These are phyloP conservation scores for Russula olivacea DNA, from an alignment of 768 basidiomycete species.

Conservation along the genomic window DNA sequence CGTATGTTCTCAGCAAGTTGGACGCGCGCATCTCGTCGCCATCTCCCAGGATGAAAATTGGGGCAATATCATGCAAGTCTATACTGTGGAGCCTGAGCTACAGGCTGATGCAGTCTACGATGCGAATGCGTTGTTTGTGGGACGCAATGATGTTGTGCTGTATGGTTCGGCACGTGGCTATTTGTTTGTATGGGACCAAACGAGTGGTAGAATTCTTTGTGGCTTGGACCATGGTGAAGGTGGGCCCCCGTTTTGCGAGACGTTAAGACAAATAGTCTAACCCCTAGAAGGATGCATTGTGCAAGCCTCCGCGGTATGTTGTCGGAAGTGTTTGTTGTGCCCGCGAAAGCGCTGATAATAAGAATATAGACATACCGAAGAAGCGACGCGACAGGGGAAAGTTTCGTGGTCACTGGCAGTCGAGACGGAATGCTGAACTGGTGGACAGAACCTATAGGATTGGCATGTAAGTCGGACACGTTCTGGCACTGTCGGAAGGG, in stretches of 20 bases:
- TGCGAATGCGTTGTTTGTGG: slow-evolving; percentile 51
- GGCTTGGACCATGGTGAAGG: slow-evolving; percentile 58
- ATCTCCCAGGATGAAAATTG: slow-evolving; percentile 46
- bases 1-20: slow-evolving; percentile 48
- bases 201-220: slow-evolving; percentile 47
- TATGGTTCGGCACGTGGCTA: slow-evolving; percentile 52
- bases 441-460: slow-evolving; percentile 21
- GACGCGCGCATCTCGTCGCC: slow-evolving; percentile 46
- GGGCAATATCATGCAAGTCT: slow-evolving; percentile 50
- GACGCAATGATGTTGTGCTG: slow-evolving; percentile 47
- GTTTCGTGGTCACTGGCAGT: slow-evolving; percentile 22
- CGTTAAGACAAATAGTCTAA: background rate
- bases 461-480: slow-evolving; percentile 1
- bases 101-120: slow-evolving; percentile 29
- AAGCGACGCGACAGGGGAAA: background rate
- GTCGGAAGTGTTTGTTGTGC: background rate
- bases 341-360: slow-evolving; percentile 1
- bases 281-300: slow-evolving; percentile 16
- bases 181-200: slow-evolving; percentile 57
- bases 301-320: slow-evolving; percentile 21
- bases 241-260: slow-evolving; percentile 30
- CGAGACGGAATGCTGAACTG: slow-evolving; percentile 24
- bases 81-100: slow-evolving; percentile 39
- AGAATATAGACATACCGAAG: slow-evolving; percentile 6
- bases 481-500: background rate